Percentiles rank a stretch among this genome's conserved stretches.
Evolutionary conservation across 345 rosid species (phyloP).

Genomic region (Orychophragmus violaceus): DNA sequence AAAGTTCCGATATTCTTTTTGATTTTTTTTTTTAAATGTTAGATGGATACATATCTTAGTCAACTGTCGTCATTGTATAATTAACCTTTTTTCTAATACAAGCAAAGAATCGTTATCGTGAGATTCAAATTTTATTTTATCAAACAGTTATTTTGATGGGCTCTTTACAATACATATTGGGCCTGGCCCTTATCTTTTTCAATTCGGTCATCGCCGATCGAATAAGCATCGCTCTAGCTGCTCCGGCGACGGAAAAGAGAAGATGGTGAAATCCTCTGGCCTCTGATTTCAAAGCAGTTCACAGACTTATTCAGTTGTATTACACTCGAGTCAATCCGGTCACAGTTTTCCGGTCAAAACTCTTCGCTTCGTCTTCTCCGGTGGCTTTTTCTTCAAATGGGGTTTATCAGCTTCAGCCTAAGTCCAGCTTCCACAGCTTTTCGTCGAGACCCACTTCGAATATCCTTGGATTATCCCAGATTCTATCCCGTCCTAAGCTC

Average conservation of each 20-base stretch:
- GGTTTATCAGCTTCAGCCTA: conserved; percentile 22
- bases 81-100: conserved; percentile 4
- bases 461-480: conserved; percentile 33
- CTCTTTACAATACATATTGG: neutral
- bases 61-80: conserved; percentile 19
- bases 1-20: neutral
- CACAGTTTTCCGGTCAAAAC: conserved; percentile 18
- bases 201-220: neutral
- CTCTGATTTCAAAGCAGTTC: conserved; percentile 35
- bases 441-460: conserved; percentile 31
- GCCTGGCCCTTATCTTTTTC: neutral
- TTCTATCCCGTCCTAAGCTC: conserved; percentile 15
- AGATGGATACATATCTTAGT: conserved; percentile 1
- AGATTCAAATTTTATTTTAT: neutral
- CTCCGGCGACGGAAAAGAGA: conserved; percentile 17
- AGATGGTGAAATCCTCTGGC: conserved; percentile 43
- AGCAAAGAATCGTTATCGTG: neutral
- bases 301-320: conserved; percentile 36
- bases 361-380: conserved; percentile 19
- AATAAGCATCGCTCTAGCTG: neutral
- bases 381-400: too few species aligned
- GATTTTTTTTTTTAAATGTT: neutral
- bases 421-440: conserved; percentile 16
- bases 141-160: neutral
- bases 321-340: conserved; percentile 20